Percentiles rank a stretch among this genome's conserved stretches.
Conservation (phyloP, 1,139 yeast genomes). For the Diutina neorugosa region DNA sequence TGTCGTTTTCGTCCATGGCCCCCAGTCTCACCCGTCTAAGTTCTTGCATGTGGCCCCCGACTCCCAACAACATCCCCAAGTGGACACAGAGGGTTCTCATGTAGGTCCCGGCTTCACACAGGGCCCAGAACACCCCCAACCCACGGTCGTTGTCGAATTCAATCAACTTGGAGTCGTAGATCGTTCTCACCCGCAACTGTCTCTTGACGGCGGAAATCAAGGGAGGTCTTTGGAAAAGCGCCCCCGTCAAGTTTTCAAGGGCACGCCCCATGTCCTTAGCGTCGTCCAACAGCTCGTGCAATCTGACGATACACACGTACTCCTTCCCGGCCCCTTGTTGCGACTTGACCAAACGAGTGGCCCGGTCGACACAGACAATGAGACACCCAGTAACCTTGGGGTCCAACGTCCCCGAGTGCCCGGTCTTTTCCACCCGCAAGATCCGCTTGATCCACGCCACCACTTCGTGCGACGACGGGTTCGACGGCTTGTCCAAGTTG, state of each 20-base stretch:
- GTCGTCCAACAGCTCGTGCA: conserved; percentile 86
- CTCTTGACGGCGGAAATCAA: conserved; percentile 97
- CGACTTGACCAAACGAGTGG: conserved; percentile 93
- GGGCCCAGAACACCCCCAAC: conserved; percentile 97
- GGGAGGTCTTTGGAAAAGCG: conserved; percentile 98
- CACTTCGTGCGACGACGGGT: conserved; percentile 97
- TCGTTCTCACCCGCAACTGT: conserved; percentile 96
- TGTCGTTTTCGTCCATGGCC: conserved; percentile 82
- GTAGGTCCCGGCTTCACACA: conserved; percentile 99
- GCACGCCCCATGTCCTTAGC: conserved; percentile 83
- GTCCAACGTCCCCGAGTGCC: conserved; percentile 98
- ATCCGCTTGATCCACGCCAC: conserved; percentile 98
- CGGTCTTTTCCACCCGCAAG: conserved; percentile 90
- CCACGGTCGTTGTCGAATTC: conserved; percentile 97
- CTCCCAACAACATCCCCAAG: conserved; percentile 94
- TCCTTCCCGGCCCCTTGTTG: conserved; percentile 99
- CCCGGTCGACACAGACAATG: conserved; percentile 95
- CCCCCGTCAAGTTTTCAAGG: conserved; percentile 93
- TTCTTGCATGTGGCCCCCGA: conserved; percentile 99
- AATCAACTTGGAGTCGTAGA: conserved; percentile 87
- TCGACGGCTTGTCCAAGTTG: conserved; percentile 93
- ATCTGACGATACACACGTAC: conserved; percentile 93
- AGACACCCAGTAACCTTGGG: conserved; percentile 98
- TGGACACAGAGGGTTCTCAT: conserved; percentile 99
- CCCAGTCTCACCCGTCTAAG: conserved; percentile 98